These are phyloP conservation scores for Adansonia grandidieri DNA, from an alignment of 441 rosid species.

Conservation along the genomic window DNA sequence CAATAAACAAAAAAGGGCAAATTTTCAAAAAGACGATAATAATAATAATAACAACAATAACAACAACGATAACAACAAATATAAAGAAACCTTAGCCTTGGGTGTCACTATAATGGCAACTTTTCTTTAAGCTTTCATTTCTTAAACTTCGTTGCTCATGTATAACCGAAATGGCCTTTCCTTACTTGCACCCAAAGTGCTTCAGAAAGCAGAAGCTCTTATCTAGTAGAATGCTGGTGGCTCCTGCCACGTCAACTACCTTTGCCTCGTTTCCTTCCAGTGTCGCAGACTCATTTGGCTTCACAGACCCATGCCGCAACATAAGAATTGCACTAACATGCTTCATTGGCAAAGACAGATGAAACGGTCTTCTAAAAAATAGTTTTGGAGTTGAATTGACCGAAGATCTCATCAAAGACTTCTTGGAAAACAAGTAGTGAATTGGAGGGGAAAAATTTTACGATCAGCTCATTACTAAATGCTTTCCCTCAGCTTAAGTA, in stretches of 20 bases:
- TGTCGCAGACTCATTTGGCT: constrained; percentile 74
- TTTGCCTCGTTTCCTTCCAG: constrained; percentile 76
- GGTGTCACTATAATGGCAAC: constrained; percentile 95
- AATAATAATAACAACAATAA: neutral
- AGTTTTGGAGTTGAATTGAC: constrained; percentile 80
- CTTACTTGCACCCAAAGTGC: constrained; percentile 79
- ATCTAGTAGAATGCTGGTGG: constrained; percentile 46
- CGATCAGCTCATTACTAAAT: too few species aligned
- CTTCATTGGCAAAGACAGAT: constrained; percentile 92
- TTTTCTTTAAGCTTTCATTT: constrained; percentile 82
- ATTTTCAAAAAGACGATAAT: neutral
- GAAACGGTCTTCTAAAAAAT: constrained; percentile 77
- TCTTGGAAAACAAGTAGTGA: constrained; percentile 87
- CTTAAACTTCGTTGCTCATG: constrained; percentile 78
- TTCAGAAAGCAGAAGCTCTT: constrained; percentile 85
- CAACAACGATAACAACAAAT: too few species aligned
- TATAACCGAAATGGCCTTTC: constrained; percentile 90
- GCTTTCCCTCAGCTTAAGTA: too few species aligned
- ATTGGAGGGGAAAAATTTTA: constrained; percentile 43
- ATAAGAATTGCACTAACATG: constrained; percentile 79
- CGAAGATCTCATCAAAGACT: constrained; percentile 90
- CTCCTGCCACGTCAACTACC: constrained; percentile 32
- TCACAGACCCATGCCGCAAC: constrained; percentile 79
- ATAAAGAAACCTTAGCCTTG: constrained; percentile 62
- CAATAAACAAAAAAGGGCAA: neutral